phyloP scores from a whole-genome alignment of 495 filamentous ascomycete genomes.

The Apodospora peruviana region DNA sequence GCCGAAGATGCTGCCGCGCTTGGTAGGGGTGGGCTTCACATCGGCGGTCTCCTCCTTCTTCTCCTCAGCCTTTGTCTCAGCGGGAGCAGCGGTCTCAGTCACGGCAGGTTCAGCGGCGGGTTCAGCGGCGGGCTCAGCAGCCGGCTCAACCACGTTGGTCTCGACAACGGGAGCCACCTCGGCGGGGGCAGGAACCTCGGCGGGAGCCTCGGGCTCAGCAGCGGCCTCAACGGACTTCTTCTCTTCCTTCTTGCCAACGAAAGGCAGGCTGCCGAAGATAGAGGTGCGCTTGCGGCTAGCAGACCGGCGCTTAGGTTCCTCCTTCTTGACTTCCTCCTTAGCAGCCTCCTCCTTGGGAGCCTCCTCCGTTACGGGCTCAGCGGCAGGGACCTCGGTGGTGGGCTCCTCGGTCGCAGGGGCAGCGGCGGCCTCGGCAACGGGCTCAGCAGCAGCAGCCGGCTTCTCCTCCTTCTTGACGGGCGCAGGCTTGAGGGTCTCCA shows the following conservation, averaged over 20 bases:
- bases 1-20: slow-evolving; percentile 49
- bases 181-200: slow-evolving; percentile 25
- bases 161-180: slow-evolving; percentile 30
- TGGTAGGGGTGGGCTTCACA: slow-evolving; percentile 24
- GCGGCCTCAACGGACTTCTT: slow-evolving; percentile 46
- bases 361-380: slow-evolving; percentile 25
- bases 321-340: slow-evolving; percentile 41
- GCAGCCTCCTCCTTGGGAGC: slow-evolving; percentile 35
- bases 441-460: slow-evolving; percentile 28
- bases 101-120: slow-evolving; percentile 22
- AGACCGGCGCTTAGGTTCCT: slow-evolving; percentile 59
- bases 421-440: slow-evolving; percentile 34
- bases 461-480: slow-evolving; percentile 43
- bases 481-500: slow-evolving; percentile 64
- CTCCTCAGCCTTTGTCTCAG: slow-evolving; percentile 27
- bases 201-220: slow-evolving; percentile 41
- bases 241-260: slow-evolving; percentile 73
- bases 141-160: slow-evolving; percentile 23
- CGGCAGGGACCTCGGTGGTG: slow-evolving; percentile 40
- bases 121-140: slow-evolving; percentile 19
- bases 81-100: slow-evolving; percentile 17
- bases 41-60: slow-evolving; percentile 29
- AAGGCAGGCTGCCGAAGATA: slow-evolving; percentile 60
- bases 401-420: slow-evolving; percentile 42
- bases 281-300: slow-evolving; percentile 82